phyloP scores from a whole-genome alignment of 768 basidiomycete species.

The Mycena albidolilacea region DNA sequence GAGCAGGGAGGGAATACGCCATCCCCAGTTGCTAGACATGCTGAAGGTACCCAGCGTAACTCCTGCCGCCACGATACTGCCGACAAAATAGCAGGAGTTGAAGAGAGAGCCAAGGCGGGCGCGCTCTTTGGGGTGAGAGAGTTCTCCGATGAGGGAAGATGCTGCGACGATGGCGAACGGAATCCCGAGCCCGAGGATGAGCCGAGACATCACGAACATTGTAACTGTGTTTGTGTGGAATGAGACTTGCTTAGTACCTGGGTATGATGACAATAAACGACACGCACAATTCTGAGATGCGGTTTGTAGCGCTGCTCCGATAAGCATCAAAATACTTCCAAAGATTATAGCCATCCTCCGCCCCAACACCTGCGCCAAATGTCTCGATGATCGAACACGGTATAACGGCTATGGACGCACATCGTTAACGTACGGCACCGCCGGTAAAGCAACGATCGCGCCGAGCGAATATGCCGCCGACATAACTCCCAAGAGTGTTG shows the following conservation, averaged over 20 bases:
- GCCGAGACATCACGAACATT: slow-evolving; percentile 71
- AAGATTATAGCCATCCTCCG: slow-evolving; percentile 66
- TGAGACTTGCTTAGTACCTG: not conserved
- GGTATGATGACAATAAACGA: not conserved
- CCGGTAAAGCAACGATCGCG: slow-evolving; percentile 66
- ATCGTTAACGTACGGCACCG: slow-evolving; percentile 68
- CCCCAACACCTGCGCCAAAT: slow-evolving; percentile 50
- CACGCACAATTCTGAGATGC: slow-evolving; percentile 64
- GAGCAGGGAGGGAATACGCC: slow-evolving; percentile 79
- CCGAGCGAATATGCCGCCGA: slow-evolving; percentile 75
- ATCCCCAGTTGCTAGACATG: slow-evolving; percentile 72
- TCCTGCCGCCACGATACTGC: slow-evolving; percentile 69
- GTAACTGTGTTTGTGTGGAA: slow-evolving; percentile 55
- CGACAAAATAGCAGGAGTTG: slow-evolving; percentile 75
- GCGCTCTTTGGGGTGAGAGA: slow-evolving; percentile 80
- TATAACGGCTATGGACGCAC: too few relatives aligned
- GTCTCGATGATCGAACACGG: not conserved
- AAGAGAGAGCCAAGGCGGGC: slow-evolving; percentile 74
- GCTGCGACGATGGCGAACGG: slow-evolving; percentile 76
- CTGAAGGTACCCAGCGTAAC: slow-evolving; percentile 76
- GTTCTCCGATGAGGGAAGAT: slow-evolving; percentile 77
- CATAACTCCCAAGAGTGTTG: slow-evolving; percentile 69
- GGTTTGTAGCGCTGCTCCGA: slow-evolving; percentile 63
- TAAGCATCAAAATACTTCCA: slow-evolving; percentile 65
- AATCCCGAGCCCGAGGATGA: slow-evolving; percentile 62